Conservation (phyloP, 176 grass and related monocot species). For the Tuctoria greenei region DNA sequence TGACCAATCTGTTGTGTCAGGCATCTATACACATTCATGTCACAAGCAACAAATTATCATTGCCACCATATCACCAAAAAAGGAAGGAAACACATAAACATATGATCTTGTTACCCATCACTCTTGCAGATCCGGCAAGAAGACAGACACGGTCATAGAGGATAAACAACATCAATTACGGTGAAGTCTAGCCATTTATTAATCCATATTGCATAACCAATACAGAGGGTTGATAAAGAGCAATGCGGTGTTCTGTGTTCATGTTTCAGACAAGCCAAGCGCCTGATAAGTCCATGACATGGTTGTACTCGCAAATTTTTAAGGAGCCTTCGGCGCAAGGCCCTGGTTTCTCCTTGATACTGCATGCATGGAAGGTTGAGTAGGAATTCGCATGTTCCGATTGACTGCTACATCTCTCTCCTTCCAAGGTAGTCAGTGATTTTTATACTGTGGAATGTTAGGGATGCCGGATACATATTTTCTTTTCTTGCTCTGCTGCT, state of each 20-base stretch:
- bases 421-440: constrained; percentile 34
- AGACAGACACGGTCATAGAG: too few relatives aligned
- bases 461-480: background rate
- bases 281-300: constrained; percentile 26
- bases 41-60: too few relatives aligned
- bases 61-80: too few relatives aligned
- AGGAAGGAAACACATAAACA: too few relatives aligned
- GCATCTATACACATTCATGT: too few relatives aligned
- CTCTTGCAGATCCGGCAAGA: too few relatives aligned
- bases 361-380: constrained; percentile 51
- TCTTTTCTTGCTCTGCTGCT: constrained; percentile 1
- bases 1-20: too few relatives aligned
- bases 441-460: constrained; percentile 7
- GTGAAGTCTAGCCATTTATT: too few relatives aligned
- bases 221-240: too few relatives aligned
- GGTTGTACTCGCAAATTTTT: constrained; percentile 35
- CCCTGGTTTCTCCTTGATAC: constrained; percentile 44
- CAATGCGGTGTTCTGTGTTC: constrained; percentile 40
- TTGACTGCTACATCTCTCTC: constrained; percentile 2
- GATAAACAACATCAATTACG: too few relatives aligned
- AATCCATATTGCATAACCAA: too few relatives aligned
- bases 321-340: constrained; percentile 23
- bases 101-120: too few relatives aligned
- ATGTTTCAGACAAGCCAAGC: constrained; percentile 48
- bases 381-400: constrained; percentile 35